Base-by-base conservation (phyloP, 306 rosid genomes). In the Vicia sativa region DNA sequence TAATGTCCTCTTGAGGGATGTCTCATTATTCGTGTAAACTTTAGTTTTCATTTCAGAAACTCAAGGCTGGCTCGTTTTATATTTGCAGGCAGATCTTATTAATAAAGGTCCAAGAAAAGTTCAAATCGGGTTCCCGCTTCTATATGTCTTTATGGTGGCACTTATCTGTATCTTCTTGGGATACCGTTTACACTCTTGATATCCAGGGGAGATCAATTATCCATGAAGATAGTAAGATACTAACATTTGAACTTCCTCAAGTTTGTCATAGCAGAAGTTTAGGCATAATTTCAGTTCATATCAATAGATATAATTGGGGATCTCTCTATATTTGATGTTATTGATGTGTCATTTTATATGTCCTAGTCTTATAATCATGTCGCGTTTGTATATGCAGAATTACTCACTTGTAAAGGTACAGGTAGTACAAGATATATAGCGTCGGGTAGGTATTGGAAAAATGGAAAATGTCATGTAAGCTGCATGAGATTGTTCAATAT, bases 121-220 rank as follows among this genome's bases (percentile, higher is more conserved):
- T 44, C 92, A 86, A 61, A 84, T 79, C 0, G 97, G 96, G 39
- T 90, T 90, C 74, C 97, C 99, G 34, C 81, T 81, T 72, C 71
- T 93, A 43, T 90, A 79, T 77, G 90, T 88, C 73, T 90, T 85
- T 48, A 86, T 87, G 83, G 96, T 93, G 88, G 95, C 89, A 4
- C 80, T 93, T 25, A 45, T 83, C 7, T 76, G 87, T 78, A 70
- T 87, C 23, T 74, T 81, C 68, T 68, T 88, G 77, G 99, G 97
- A 68, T 87, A 86, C 76, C 57, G 70, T 60, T 75, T 81, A 31
- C 93, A 53, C 73, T 68, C n/a, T 55, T 90, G 86, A 93, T 65
- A 21, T 45, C 34, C 10, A 34, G 38, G 67, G 29, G 54, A 39
- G 55, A 44, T 50, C 11, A 35, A 15, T 28, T 43, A 48, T 67